phyloP scores from a whole-genome alignment of 768 basidiomycete species.

The Heimioporus sp. region DNA sequence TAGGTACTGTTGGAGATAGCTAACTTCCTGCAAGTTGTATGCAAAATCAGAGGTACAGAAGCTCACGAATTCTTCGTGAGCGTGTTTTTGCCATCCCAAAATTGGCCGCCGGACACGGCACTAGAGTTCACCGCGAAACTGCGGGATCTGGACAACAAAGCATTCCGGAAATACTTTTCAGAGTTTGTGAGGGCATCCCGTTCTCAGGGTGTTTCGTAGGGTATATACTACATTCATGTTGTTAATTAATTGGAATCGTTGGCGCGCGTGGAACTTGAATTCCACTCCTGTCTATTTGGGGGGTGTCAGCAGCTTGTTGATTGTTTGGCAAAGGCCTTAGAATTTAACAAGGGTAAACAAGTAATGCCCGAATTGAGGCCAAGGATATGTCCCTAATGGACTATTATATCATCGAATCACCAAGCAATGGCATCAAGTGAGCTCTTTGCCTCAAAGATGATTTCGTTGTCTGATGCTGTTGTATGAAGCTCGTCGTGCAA shows the following conservation, averaged over 20 bases:
- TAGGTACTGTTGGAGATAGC: constrained; percentile 91
- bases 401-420: constrained; percentile 8
- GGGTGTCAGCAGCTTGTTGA: background rate
- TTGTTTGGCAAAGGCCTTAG: constrained; percentile 32
- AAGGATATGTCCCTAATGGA: constrained; percentile 11
- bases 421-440: constrained; percentile 31
- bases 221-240: constrained; percentile 5
- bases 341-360: constrained; percentile 35
- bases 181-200: constrained; percentile 79
- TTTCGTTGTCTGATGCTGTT: constrained; percentile 11
- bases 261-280: too few relatives aligned
- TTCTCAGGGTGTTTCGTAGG: constrained; percentile 49
- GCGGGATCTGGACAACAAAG: constrained; percentile 69
- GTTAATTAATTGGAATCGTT: background rate
- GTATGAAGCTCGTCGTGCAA: constrained; percentile 27
- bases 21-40: constrained; percentile 75
- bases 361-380: constrained; percentile 12
- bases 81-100: constrained; percentile 84
- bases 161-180: constrained; percentile 83
- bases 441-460: constrained; percentile 1
- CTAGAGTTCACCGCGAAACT: constrained; percentile 77
- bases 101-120: constrained; percentile 78
- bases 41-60: constrained; percentile 76
- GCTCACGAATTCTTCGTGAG: constrained; percentile 76
- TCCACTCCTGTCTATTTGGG: too few relatives aligned